Percentiles rank a stretch among this genome's conserved stretches.
Conservation (phyloP, 192 early-diverging fungal genomes). For the Mortierella antarctica region DNA sequence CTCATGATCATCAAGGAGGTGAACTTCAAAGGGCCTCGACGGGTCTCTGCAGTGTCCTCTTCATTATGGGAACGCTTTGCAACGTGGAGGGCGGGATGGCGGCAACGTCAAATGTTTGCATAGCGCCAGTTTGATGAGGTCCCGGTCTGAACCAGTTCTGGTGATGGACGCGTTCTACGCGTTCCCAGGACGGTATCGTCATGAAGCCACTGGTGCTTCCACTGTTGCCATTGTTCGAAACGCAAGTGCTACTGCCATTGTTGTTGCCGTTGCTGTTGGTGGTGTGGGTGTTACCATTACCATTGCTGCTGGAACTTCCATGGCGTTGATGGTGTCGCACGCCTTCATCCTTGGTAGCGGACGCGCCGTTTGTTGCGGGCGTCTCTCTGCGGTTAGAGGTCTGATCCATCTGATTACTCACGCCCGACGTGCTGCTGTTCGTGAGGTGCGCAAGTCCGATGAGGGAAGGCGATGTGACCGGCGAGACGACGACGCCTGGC, state of each 20-base stretch:
- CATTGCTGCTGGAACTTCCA: slow-evolving; percentile 13
- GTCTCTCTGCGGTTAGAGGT: slow-evolving; percentile 27
- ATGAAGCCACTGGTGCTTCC: background rate
- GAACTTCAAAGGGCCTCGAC: slow-evolving; percentile 8
- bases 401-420: slow-evolving; percentile 14
- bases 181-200: slow-evolving; percentile 38
- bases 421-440: background rate
- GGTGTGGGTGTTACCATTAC: background rate
- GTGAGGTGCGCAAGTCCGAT: background rate
- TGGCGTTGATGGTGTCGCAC: slow-evolving; percentile 1
- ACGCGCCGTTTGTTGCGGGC: background rate
- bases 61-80: slow-evolving; percentile 31
- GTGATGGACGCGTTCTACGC: slow-evolving; percentile 40
- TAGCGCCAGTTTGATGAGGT: slow-evolving; percentile 36
- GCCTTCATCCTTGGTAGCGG: background rate
- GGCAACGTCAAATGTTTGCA: slow-evolving; percentile 30
- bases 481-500: slow-evolving; percentile 17
- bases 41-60: slow-evolving; percentile 19
- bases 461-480: background rate
- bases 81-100: slow-evolving; percentile 15
- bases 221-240: background rate
- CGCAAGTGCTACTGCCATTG: background rate
- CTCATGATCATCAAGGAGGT: slow-evolving; percentile 30
- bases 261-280: background rate
- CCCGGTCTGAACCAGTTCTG: slow-evolving; percentile 51